Conservation (phyloP, 2,329 filamentous ascomycete genomes). For the Talaromyces sp. region DNA sequence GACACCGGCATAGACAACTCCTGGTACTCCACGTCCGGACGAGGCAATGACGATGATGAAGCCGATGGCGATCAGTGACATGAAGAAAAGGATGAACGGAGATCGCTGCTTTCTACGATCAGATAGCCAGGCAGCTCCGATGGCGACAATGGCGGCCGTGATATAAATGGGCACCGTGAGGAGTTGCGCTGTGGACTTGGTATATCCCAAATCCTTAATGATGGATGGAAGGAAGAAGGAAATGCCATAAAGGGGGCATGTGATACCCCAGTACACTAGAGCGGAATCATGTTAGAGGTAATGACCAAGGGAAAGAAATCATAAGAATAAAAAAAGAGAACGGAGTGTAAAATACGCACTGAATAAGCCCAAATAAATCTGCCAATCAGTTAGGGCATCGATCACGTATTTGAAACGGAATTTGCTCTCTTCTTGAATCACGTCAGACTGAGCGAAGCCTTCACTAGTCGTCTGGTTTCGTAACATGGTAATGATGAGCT, state of each 20-base stretch:
- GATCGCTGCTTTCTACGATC: constrained; percentile 50
- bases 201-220: constrained; percentile 39
- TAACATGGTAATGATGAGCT: constrained; percentile 35
- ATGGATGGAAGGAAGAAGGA: constrained; percentile 39
- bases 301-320: background rate
- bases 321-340: no score
- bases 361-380: constrained; percentile 36
- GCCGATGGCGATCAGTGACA: constrained; percentile 52
- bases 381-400: constrained; percentile 39
- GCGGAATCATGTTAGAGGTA: constrained; percentile 9
- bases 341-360: constrained; percentile 24
- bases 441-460: constrained; percentile 25
- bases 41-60: constrained; percentile 49
- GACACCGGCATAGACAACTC: constrained; percentile 45
- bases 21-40: constrained; percentile 31
- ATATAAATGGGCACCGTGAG: constrained; percentile 41
- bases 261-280: constrained; percentile 40
- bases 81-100: constrained; percentile 54
- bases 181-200: constrained; percentile 35
- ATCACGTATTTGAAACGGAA: constrained; percentile 38
- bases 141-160: constrained; percentile 33
- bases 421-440: constrained; percentile 13
- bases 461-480: constrained; percentile 30
- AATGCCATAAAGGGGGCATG: constrained; percentile 39
- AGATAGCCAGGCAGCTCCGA: constrained; percentile 51